Percentiles rank a stretch among this genome's conserved stretches.
Conservation (phyloP, 495 filamentous ascomycete genomes). For the Aeminium ludgeri region DNA sequence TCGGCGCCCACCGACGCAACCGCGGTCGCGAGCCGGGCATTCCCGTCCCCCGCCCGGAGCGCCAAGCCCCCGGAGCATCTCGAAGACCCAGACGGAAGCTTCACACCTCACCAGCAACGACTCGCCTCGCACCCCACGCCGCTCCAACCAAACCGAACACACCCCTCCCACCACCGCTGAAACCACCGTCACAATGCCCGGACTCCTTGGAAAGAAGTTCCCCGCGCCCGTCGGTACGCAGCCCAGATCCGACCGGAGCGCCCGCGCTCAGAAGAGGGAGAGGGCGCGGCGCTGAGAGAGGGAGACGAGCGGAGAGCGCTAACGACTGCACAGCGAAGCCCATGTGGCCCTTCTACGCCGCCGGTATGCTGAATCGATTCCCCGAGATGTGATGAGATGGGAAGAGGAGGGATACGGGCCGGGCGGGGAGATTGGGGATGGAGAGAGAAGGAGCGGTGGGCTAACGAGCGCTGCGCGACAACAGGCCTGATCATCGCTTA, state of each 20-base stretch:
- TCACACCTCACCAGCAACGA: no score
- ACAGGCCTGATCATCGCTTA: conserved; percentile 68
- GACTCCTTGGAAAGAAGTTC: conserved; percentile 83
- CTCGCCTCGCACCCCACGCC: no score
- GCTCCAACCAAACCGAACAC: conserved; percentile 1
- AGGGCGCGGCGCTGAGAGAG: conserved; percentile 2
- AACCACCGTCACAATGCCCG: conserved; percentile 3
- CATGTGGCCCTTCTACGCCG: conserved; percentile 80
- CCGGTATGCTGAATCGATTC: conserved; percentile 83
- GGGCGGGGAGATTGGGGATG: no score
- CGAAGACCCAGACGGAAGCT: no score
- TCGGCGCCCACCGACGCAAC: no score
- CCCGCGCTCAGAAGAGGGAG: background rate
- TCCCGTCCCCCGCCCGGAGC: no score
- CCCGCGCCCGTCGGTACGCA: conserved; percentile 64
- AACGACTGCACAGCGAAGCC: conserved; percentile 47
- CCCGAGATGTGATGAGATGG: no score
- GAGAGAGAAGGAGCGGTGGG: no score
- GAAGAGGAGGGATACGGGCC: no score
- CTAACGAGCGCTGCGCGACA: no score
- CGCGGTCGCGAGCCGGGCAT: no score
- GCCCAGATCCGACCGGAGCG: conserved; percentile 18
- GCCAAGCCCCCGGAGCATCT: no score
- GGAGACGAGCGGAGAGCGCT: conserved; percentile 4
- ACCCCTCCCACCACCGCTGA: background rate